These are phyloP conservation scores for Cystofilobasidium ferigula DNA, from an alignment of 768 basidiomycete species.

Conservation along the genomic window DNA sequence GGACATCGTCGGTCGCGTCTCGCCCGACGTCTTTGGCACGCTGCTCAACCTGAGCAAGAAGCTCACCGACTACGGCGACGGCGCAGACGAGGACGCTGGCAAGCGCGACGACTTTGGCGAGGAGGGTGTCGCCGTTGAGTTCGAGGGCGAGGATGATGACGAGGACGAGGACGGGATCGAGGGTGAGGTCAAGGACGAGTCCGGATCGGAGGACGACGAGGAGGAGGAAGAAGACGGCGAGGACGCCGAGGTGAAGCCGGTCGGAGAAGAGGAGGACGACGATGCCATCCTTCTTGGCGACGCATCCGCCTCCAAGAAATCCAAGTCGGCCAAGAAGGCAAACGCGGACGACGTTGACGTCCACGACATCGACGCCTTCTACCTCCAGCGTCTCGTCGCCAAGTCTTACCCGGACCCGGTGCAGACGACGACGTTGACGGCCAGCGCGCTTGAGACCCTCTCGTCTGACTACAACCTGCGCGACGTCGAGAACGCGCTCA, in stretches of 20 bases:
- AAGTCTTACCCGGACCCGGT: slow-evolving; percentile 87
- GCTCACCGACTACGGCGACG: slow-evolving; percentile 71
- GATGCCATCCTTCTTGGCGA: slow-evolving; percentile 48
- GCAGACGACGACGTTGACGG: slow-evolving; percentile 83
- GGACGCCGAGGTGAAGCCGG: slow-evolving; percentile 37
- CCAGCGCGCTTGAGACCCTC: slow-evolving; percentile 60
- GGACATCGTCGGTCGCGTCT: slow-evolving; percentile 57
- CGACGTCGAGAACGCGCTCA: slow-evolving; percentile 89
- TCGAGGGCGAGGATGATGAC: slow-evolving; percentile 93
- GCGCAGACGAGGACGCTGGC: slow-evolving; percentile 58
- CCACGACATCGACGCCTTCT: slow-evolving; percentile 89
- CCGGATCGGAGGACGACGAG: slow-evolving; percentile 59
- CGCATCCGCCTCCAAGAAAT: neutral
- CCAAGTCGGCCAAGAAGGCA: slow-evolving; percentile 22
- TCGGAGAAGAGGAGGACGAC: slow-evolving; percentile 45
- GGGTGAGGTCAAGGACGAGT: slow-evolving; percentile 71
- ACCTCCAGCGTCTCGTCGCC: slow-evolving; percentile 90
- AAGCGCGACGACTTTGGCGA: slow-evolving; percentile 87
- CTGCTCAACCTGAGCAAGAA: slow-evolving; percentile 79
- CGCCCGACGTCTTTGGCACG: slow-evolving; percentile 67
- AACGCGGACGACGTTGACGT: slow-evolving; percentile 70
- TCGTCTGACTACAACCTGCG: slow-evolving; percentile 75
- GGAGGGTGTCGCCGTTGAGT: slow-evolving; percentile 92
- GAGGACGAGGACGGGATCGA: slow-evolving; percentile 61
- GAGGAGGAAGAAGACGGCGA: slow-evolving; percentile 46